Evolutionary conservation across 176 grass and related monocot genomes (phyloP).

Genomic region (Alopecurus myosuroides): DNA sequence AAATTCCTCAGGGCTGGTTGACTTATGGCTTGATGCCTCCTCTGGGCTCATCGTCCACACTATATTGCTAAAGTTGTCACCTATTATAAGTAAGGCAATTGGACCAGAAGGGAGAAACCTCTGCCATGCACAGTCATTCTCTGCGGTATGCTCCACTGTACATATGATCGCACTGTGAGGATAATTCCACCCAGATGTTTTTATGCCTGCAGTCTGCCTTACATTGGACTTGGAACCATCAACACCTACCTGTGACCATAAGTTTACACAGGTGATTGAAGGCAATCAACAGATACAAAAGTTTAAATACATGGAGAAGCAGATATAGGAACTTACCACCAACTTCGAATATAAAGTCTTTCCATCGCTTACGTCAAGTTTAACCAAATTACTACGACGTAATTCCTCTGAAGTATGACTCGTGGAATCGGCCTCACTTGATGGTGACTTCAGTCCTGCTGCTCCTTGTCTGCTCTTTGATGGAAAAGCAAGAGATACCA

Average conservation of each 20-base stretch:
- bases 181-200: no score
- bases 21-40: slow-evolving; percentile 54
- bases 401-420: slow-evolving; percentile 26
- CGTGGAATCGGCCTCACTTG: background rate
- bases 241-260: slow-evolving; percentile 67
- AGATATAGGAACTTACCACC: slow-evolving; percentile 61
- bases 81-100: slow-evolving; percentile 75
- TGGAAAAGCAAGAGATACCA: no score
- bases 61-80: slow-evolving; percentile 85
- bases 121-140: no score
- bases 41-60: slow-evolving; percentile 95
- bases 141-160: no score
- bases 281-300: background rate
- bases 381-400: no score
- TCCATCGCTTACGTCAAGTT: slow-evolving; percentile 81
- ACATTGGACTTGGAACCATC: slow-evolving; percentile 85
- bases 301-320: background rate
- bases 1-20: slow-evolving; percentile 70
- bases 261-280: background rate
- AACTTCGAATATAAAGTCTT: slow-evolving; percentile 68
- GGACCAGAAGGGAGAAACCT: slow-evolving; percentile 78
- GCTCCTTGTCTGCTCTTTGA: slow-evolving; percentile 28
- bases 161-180: no score
- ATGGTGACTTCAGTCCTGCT: slow-evolving; percentile 14
- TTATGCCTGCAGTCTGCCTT: slow-evolving; percentile 71